These are phyloP conservation scores for Imleria badia DNA, from an alignment of 768 basidiomycete genomes.

Conservation along the genomic window DNA sequence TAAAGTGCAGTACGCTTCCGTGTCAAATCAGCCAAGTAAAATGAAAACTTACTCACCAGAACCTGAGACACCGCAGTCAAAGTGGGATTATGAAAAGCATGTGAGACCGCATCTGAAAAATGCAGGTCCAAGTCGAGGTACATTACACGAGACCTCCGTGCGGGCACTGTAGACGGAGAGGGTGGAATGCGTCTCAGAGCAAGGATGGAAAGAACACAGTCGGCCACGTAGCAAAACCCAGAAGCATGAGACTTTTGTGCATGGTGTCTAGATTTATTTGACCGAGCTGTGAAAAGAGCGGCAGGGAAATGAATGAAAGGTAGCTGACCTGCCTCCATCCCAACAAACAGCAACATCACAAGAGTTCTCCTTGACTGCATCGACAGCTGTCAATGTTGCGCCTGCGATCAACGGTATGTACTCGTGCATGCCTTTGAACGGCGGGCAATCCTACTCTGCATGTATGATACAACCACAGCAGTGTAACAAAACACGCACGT, in stretches of 20 bases:
- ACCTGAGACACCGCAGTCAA: conserved; percentile 42
- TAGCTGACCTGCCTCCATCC: conserved; percentile 82
- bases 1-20: conserved; percentile 16
- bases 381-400: conserved; percentile 72
- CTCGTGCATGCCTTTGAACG: conserved; percentile 63
- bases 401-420: conserved; percentile 78
- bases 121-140: conserved; percentile 94
- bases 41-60: conserved; percentile 36
- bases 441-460: conserved; percentile 71
- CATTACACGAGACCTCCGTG: conserved; percentile 62
- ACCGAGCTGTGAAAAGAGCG: neutral
- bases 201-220: conserved; percentile 81
- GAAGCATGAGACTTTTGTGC: conserved; percentile 74
- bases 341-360: conserved; percentile 76
- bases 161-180: conserved; percentile 12
- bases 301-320: neutral
- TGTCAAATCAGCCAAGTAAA: neutral
- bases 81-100: conserved; percentile 58
- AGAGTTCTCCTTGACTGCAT: conserved; percentile 48
- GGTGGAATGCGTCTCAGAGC: conserved; percentile 49
- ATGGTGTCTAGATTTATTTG: conserved; percentile 61
- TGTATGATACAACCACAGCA: neutral
- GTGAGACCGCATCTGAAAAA: conserved; percentile 84
- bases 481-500: conserved; percentile 38
- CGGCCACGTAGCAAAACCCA: conserved; percentile 95